These are phyloP conservation scores for Pleomassaria siparia DNA, from an alignment of 2,329 filamentous ascomycete genomes.

Conservation along the genomic window DNA sequence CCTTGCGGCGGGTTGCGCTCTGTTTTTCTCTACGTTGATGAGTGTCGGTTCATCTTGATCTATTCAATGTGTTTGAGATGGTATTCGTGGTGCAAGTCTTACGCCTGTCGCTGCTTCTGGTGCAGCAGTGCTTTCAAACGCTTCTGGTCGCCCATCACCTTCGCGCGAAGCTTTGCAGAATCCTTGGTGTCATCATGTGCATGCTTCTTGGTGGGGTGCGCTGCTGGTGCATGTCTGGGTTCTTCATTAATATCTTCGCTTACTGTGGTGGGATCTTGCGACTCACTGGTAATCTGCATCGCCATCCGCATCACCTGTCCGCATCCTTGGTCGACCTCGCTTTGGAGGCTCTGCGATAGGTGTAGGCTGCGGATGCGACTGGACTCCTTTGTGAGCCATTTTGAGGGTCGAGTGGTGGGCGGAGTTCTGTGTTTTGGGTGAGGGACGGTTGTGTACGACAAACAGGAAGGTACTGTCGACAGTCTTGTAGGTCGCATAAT, in stretches of 20 bases:
- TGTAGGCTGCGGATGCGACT: neutral
- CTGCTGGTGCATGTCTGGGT: constrained; percentile 22
- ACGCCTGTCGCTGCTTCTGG: constrained; percentile 23
- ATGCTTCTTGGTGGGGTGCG: constrained; percentile 20
- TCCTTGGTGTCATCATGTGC: constrained; percentile 23
- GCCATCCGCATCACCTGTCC: constrained; percentile 5
- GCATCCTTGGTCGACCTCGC: neutral
- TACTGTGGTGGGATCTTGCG: neutral
- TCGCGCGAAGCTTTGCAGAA: constrained; percentile 22
- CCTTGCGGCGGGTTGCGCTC: constrained; percentile 18
- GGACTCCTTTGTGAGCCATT: constrained; percentile 7
- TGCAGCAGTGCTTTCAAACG: constrained; percentile 19
- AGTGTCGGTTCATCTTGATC: neutral
- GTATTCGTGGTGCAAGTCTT: constrained; percentile 6
- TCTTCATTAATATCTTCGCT: constrained; percentile 5
- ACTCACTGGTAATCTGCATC: constrained; percentile 31
- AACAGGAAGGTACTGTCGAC: neutral
- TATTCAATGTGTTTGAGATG: neutral
- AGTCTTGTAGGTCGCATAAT: neutral
- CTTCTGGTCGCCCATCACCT: constrained; percentile 18
- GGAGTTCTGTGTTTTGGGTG: neutral
- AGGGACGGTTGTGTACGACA: neutral
- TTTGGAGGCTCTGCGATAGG: neutral
- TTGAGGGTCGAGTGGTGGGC: neutral
- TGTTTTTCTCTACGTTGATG: constrained; percentile 16